Base-by-base conservation (phyloP, 345 rosid genomes). In the Lepidium africanum region DNA sequence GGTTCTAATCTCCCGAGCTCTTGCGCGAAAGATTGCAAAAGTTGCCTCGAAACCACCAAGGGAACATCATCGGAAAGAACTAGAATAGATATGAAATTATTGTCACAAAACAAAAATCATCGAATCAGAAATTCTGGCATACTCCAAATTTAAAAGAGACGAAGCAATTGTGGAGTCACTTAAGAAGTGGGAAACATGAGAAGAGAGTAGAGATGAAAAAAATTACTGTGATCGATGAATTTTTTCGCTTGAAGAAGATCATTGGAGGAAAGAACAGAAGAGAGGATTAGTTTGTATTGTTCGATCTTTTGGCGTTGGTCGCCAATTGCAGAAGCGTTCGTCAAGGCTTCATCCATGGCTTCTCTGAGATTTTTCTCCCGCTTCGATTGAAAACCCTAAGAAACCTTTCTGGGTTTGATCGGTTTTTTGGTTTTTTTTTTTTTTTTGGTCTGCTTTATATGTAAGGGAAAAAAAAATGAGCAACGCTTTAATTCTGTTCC, bases 261-360 rank as follows among this genome's bases (percentile, higher is more conserved):
- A 78, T 84, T 89, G 10, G 96, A 91, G 8, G 97, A 85, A 65
- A 91, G 77, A 23, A 94, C 96, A 52, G 95, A 75, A 42, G 96
- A 79, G 49, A 94, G 86, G 67, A 94, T 91, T 74, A 81, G 87
- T 81, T 94, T 88, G 84, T 94, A 94, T 83, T 91, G 97, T 74
- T 94, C 99, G 80, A 94, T 94, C 86, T 89, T 94, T 78, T 87
- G 95, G 81, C 99, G 90, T 86, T 91, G 99, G 78, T 94, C 97
- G 2, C 79, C 47, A 70, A 94, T 85, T 46, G 86, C 78, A 14
- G 97, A 78, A 41, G 97, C 99, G 76, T 67, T 81, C 19, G 80
- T 82, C 58, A 91, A 84, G 35, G 92, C 91, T 67, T 82, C 81
- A 53, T 91, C 92, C 99, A 94, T 94, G 43, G 60, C 75, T 72